phyloP scores from a whole-genome alignment of 129 eudicot genomes.

The Deinandra increscens region DNA sequence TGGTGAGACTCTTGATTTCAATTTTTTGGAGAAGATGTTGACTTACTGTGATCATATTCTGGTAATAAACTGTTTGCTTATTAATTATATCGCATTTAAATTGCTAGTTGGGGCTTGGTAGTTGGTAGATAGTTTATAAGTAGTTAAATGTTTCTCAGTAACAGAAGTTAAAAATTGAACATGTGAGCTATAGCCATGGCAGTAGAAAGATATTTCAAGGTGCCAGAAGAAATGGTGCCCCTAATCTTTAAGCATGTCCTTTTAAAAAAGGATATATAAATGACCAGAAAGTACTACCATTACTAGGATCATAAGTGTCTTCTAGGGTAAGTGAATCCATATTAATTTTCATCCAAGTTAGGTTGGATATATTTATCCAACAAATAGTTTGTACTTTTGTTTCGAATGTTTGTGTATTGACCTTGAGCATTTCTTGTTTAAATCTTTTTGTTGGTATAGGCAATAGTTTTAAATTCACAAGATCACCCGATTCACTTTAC shows the following conservation, averaged over 20 bases:
- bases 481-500: slow-evolving; percentile 1
- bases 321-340: background rate
- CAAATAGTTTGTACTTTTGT: background rate
- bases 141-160: background rate
- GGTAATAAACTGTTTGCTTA: background rate
- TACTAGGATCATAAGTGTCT: background rate
- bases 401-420: background rate
- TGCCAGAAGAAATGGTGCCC: background rate
- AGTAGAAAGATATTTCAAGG: background rate
- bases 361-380: background rate
- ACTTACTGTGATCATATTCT: background rate
- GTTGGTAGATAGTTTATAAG: background rate
- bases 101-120: background rate
- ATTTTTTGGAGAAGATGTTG: background rate
- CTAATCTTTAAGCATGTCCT: background rate
- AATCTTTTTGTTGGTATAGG: slow-evolving; percentile 18
- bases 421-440: background rate
- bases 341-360: background rate
- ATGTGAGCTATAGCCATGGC: background rate
- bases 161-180: background rate
- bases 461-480: slow-evolving; percentile 14
- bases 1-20: background rate
- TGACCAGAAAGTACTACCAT: background rate
- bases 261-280: background rate
- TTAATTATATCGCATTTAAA: background rate